A percentile compares a stretch with the other conserved stretches of the same genome.
Evolutionary conservation across 371 early-diverging fungal species (phyloP).

Genomic region (Mortierella sp.): DNA sequence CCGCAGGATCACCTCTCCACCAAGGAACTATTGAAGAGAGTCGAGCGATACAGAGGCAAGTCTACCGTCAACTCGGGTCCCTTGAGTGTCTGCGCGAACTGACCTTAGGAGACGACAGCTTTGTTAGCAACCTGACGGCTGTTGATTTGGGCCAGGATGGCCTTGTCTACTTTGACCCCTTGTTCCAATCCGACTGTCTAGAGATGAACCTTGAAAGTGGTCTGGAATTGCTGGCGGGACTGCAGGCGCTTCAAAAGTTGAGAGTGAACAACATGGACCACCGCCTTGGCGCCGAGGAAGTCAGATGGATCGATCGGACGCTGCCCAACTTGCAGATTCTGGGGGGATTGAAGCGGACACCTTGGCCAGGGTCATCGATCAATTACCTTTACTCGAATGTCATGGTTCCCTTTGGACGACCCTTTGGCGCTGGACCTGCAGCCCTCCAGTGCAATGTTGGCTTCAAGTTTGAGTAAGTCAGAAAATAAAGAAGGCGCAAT

Average conservation of each 20-base stretch:
- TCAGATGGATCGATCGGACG: neutral
- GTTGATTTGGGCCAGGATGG: neutral
- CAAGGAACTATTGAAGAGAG: neutral
- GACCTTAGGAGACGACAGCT: neutral
- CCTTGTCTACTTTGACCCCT: neutral
- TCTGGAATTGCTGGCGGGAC: neutral
- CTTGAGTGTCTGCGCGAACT: neutral
- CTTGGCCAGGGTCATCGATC: neutral
- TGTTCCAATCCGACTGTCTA: neutral
- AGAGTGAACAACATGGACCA: conserved; percentile 5
- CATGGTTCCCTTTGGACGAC: neutral
- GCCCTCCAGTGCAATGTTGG: neutral
- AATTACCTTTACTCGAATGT: neutral
- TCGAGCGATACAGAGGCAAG: neutral
- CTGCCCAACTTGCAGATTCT: neutral
- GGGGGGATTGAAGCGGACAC: neutral
- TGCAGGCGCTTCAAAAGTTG: neutral
- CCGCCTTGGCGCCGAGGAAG: neutral
- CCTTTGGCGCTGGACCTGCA: neutral
- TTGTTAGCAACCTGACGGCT: neutral
- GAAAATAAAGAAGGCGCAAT: no score
- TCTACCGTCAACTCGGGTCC: neutral
- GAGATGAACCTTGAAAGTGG: neutral
- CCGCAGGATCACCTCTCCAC: neutral
- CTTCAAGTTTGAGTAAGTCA: neutral